Evolutionary conservation across 2,329 filamentous ascomycete species (phyloP).

Genomic region (Ophiocordyceps camponoti-leonardi): DNA sequence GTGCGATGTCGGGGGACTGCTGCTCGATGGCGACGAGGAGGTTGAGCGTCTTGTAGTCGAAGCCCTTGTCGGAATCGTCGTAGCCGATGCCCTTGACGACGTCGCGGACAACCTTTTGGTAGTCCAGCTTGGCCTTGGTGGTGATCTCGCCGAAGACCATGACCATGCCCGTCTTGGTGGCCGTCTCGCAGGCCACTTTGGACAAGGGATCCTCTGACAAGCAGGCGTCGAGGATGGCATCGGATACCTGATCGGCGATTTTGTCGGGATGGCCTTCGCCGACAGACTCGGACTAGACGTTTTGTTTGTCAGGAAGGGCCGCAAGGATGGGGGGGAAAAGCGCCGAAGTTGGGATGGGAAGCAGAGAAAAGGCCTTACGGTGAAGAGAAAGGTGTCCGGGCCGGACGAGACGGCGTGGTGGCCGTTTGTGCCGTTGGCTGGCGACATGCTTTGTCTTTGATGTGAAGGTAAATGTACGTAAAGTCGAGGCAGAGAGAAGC

Average conservation of each 20-base stretch:
- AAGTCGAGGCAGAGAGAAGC: conserved; percentile 1
- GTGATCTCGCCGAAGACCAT: conserved; percentile 99
- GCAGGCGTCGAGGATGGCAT: conserved; percentile 97
- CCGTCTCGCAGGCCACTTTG: conserved; percentile 98
- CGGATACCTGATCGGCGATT: conserved; percentile 96
- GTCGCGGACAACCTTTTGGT: conserved; percentile 90
- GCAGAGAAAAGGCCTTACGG: conserved; percentile 27
- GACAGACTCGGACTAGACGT: conserved; percentile 58
- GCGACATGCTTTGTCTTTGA: conserved; percentile 34
- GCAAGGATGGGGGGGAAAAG: conserved; percentile 7
- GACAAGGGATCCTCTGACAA: conserved; percentile 86
- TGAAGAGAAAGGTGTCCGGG: conserved; percentile 67
- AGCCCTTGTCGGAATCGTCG: conserved; percentile 91
- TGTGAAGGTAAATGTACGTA: conserved; percentile 6
- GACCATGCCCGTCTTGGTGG: conserved; percentile 98
- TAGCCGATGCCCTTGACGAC: conserved; percentile 98
- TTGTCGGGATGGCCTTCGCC: conserved; percentile 89
- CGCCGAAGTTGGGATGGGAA: neutral
- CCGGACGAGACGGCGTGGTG: conserved; percentile 12
- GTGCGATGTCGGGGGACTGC: conserved; percentile 96
- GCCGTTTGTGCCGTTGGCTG: conserved; percentile 30
- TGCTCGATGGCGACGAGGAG: conserved; percentile 97
- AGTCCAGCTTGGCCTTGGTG: conserved; percentile 89
- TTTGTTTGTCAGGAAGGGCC: neutral
- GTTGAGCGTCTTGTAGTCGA: conserved; percentile 99